Evolutionary conservation across 108 stramenopile species (phyloP), one percentile per base, ranked within the genome.

Genomic region (Cyclotella baltica): DNA sequence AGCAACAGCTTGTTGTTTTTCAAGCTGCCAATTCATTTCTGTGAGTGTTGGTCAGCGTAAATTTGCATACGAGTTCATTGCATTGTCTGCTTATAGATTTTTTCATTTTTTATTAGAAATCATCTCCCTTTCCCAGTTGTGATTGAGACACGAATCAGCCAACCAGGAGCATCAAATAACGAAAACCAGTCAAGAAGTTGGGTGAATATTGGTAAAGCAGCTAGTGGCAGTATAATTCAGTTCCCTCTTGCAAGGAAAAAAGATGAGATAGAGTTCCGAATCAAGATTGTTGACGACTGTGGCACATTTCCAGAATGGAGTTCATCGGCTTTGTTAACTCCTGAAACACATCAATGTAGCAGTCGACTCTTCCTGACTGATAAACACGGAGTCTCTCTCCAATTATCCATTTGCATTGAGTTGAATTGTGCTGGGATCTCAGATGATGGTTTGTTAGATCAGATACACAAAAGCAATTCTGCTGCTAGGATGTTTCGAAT

Each of bases 231-330:
- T 40, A 73, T 62, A 22, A 73, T 78, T 20, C 75, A 69, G 36
- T 90, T 85, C 83, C 83, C 84, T 6, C 80, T 83, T 16, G 86
- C 84, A n/a, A 34, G 22, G n/a, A 62, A 78, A 16, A 40, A 58
- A 13, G 83, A 85, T 35, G 40, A 65, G 29, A 81, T 87, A 3
- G 83, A 86, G 52, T 51, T 85, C 16, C 65, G 85, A 34, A 71
- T 83, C 1, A 81, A 77, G 35, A 72, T 89, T 43, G 62, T 85
- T 33, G 83, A 76, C 36, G 62, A 50, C 11, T 63, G 77, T 34
- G 74, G 83, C 15, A 27, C 76, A 0, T 86, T 83, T 57, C 84
- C 84, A 23, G 67, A 62, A 38, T 89, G 88, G 88, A 89, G 88
- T 57, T 74, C 86, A 8, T 50, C 84, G 9, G 70, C 76, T 0